Evolutionary conservation across 2,329 filamentous ascomycete genomes (phyloP).

Genomic region (Paecilomyces sp.): DNA sequence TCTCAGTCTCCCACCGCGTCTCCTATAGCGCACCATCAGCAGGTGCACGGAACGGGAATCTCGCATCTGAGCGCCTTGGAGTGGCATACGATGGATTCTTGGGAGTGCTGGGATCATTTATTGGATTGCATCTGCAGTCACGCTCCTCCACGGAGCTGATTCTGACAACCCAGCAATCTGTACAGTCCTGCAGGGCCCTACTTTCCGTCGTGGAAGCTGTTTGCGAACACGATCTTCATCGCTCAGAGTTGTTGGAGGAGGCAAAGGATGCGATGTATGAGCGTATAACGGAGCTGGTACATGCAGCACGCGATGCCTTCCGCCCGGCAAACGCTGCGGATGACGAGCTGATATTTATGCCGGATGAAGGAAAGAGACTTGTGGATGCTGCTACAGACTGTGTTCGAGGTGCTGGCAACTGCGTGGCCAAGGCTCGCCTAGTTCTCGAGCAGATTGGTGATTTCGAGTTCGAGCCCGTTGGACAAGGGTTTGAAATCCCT

Average conservation of each 20-base stretch:
- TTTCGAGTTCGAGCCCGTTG: conserved; percentile 64
- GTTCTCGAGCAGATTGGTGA: conserved; percentile 85
- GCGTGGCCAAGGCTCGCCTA: conserved; percentile 75
- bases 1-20: conserved; percentile 62
- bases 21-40: conserved; percentile 66
- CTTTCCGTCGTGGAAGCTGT: conserved; percentile 75
- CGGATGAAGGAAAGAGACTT: conserved; percentile 68
- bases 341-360: conserved; percentile 69
- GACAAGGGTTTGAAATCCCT: conserved; percentile 43
- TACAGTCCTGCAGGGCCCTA: conserved; percentile 71
- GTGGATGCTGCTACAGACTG: conserved; percentile 76
- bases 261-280: conserved; percentile 72
- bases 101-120: conserved; percentile 85
- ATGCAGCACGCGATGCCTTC: conserved; percentile 73
- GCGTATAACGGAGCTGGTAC: conserved; percentile 71
- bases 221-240: conserved; percentile 66
- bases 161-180: conserved; percentile 73
- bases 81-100: conserved; percentile 80
- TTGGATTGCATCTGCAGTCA: conserved; percentile 89
- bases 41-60: conserved; percentile 56
- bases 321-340: conserved; percentile 60
- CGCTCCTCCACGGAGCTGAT: conserved; percentile 79
- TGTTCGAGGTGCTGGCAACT: conserved; percentile 84
- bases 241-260: conserved; percentile 58
- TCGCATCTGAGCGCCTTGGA: conserved; percentile 77